Evolutionary conservation across 305 asterid genomes (phyloP).

Genomic region (Euphrasia arctica): DNA sequence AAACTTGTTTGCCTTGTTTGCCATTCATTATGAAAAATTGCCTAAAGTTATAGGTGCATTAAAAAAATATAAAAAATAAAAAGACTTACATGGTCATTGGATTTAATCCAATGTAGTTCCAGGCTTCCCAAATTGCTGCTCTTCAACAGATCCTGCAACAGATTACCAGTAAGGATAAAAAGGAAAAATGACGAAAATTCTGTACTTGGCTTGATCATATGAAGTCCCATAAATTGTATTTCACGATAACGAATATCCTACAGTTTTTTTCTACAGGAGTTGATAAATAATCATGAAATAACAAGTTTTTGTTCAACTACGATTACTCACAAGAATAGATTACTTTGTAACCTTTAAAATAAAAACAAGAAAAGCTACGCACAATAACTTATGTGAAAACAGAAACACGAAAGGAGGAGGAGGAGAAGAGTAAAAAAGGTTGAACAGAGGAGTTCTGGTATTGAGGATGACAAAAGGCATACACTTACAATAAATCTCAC

Average conservation of each 20-base stretch:
- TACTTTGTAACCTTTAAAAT: constrained; percentile 6
- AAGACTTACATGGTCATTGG: constrained; percentile 67
- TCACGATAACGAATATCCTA: constrained; percentile 6
- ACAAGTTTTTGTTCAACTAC: constrained; percentile 3
- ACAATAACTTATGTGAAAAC: not conserved
- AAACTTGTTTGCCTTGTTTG: constrained; percentile 13
- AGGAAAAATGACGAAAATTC: constrained; percentile 9
- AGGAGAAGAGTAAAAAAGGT: not conserved
- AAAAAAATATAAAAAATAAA: not conserved
- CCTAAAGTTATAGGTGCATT: constrained; percentile 16
- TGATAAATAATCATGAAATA: constrained; percentile 10
- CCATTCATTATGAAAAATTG: constrained; percentile 2
- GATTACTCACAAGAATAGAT: constrained; percentile 13
- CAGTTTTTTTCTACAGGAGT: not conserved
- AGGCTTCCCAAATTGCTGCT: constrained; percentile 60
- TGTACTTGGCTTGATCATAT: constrained; percentile 10
- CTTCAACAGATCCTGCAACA: constrained; percentile 66
- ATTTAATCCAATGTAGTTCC: constrained; percentile 89
- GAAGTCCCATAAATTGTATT: constrained; percentile 6
- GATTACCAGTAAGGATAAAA: constrained; percentile 26
- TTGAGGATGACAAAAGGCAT: not conserved
- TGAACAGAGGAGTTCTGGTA: constrained; percentile 5
- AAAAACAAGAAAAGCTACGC: constrained; percentile 4
- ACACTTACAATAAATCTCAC: not conserved
- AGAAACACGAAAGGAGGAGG: not conserved